Percentiles rank a stretch among this genome's conserved stretches.
phyloP scores from a whole-genome alignment of 495 filamentous ascomycete genomes.

The Neurospora sublineolata region DNA sequence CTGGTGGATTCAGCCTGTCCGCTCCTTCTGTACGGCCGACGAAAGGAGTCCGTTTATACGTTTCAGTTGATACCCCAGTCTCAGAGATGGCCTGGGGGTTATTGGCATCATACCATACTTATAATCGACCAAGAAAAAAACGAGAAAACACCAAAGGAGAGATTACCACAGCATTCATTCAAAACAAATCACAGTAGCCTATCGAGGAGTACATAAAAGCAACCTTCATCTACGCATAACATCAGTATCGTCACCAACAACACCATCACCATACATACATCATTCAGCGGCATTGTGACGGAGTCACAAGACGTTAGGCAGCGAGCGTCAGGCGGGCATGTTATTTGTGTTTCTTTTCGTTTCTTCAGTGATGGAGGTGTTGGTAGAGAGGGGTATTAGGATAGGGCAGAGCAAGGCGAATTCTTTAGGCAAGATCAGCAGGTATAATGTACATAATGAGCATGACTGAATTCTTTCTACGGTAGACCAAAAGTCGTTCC shows the following conservation, averaged over 20 bases:
- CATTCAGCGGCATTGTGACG: neutral
- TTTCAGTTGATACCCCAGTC: neutral
- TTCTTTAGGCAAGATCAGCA: neutral
- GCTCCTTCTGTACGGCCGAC: neutral
- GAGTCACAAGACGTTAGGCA: neutral
- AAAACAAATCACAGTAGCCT: neutral
- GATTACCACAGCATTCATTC: neutral
- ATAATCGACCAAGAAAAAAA: neutral
- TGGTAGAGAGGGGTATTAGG: neutral
- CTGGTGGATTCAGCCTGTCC: neutral
- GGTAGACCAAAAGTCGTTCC: neutral
- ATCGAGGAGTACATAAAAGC: neutral
- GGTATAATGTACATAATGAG: neutral
- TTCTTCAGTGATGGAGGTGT: neutral
- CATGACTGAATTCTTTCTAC: neutral
- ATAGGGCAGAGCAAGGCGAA: neutral
- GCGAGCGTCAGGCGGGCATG: neutral
- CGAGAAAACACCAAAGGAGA: neutral
- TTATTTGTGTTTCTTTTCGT: neutral
- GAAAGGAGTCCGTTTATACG: neutral
- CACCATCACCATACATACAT: neutral
- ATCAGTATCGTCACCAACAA: neutral
- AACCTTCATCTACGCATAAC: neutral
- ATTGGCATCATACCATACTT: neutral
- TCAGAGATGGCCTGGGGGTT: neutral